phyloP scores from a whole-genome alignment of 345 rosid species.

The Brassica nigra region DNA sequence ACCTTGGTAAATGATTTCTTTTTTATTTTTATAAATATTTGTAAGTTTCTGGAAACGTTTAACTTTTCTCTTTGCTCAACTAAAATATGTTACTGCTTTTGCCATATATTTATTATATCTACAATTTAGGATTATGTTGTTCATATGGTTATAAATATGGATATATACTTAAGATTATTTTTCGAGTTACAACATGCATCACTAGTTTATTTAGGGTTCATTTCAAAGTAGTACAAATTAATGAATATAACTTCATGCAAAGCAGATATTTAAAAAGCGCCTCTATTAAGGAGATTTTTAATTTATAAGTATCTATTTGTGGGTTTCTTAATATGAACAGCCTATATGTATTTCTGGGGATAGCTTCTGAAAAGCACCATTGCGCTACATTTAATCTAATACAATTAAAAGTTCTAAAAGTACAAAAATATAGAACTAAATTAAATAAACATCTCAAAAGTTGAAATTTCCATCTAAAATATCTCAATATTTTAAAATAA shows the following conservation, averaged over 20 bases:
- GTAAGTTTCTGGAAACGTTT: conserved; percentile 14
- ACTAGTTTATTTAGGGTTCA: background rate
- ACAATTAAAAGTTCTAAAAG: too few relatives aligned
- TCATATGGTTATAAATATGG: background rate
- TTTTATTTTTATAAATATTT: background rate
- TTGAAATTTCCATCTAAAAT: too few relatives aligned
- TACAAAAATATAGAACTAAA: too few relatives aligned
- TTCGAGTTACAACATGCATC: background rate
- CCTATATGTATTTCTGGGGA: background rate
- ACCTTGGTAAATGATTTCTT: conserved; percentile 27
- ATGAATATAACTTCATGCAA: conserved; percentile 5
- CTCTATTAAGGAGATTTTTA: background rate
- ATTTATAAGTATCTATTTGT: background rate
- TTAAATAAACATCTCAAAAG: background rate
- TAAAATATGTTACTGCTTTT: background rate
- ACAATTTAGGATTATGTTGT: background rate
- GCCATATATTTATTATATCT: background rate
- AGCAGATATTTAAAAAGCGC: background rate
- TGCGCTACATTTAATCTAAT: too few relatives aligned
- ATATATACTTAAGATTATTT: background rate
- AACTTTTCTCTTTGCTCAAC: background rate
- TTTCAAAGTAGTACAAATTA: background rate
- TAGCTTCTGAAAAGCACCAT: background rate
- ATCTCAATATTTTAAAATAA: too few relatives aligned
- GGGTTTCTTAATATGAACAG: background rate